Base-by-base conservation (phyloP, 2,329 filamentous ascomycete genomes). In the Colletotrichum trifolii region DNA sequence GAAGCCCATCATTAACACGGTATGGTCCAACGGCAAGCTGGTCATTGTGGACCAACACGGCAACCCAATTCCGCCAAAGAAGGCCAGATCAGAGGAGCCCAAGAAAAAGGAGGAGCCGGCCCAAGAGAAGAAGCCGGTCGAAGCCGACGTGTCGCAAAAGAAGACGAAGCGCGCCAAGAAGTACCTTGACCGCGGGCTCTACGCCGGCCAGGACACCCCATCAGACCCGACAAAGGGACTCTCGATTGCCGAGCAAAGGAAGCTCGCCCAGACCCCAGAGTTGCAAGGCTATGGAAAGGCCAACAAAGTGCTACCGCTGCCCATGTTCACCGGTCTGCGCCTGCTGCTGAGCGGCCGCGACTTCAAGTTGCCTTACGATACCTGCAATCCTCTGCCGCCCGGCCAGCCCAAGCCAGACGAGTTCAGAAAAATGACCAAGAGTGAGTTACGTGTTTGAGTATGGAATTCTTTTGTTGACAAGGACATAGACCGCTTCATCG, bases 371-470 rank as follows among this genome's bases (percentile, higher is more conserved):
- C 96, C 96, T 0, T 97, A 89, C 73, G 91, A 97, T 74, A 84
- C 97, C 52, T 98, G 95, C 82, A 92, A 93, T 58, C 95, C 95
- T 3, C 85, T 97, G 17, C 91, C 93, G 4, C 88, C 89, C 2
- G 93, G 92, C 54, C 92, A 97, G 74, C 92, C 94, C 33, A 97
- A 97, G 78, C 94, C 95, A 1, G 90, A 96, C 70, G 93, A 97
- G 72, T 99, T 94, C 91, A 89, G 90, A 70, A 95, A 95, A 76
- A 90, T 96, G 71, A 94, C 93, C 68, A 96, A 92, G 78, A 98
- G 93, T 96, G 82, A 82, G 90, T 78, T 47, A 8, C n/a, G 54
- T 10, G 17, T 40, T 38, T 48, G 10, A 15, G 50, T 7, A n/a
- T 38, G 8, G 5, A 13, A 8, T 43, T 43, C 38, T n/a, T 39